These are phyloP conservation scores for Ambrosia trifida DNA, from an alignment of 129 eudicot species.

Conservation along the genomic window DNA sequence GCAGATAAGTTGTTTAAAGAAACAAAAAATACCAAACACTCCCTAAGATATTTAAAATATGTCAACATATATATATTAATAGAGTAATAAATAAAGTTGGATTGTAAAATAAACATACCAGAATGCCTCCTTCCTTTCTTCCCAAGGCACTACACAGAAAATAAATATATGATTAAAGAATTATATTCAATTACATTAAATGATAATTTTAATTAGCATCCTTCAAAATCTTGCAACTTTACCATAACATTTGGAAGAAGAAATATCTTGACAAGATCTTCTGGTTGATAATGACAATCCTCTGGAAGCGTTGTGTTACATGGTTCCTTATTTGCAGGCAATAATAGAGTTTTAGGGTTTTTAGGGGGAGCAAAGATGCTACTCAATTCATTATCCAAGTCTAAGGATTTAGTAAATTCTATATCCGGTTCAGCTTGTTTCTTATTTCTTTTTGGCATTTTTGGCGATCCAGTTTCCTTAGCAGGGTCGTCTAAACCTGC, in stretches of 20 bases:
- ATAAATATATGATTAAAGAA: background rate
- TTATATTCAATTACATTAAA: background rate
- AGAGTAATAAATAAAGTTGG: background rate
- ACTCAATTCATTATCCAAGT: slow-evolving; percentile 30
- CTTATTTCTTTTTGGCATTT: slow-evolving; percentile 34
- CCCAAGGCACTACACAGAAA: slow-evolving; percentile 52
- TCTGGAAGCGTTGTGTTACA: slow-evolving; percentile 62
- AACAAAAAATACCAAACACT: background rate
- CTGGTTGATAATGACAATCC: slow-evolving; percentile 76
- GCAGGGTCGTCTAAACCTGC: slow-evolving; percentile 41
- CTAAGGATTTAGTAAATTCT: slow-evolving; percentile 40
- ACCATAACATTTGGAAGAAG: slow-evolving; percentile 69
- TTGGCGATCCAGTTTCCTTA: slow-evolving; percentile 29
- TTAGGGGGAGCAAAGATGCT: slow-evolving; percentile 57
- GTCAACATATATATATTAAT: background rate
- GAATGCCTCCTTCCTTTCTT: slow-evolving; percentile 44
- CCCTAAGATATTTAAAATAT: background rate
- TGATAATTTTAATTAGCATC: background rate
- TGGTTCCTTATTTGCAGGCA: slow-evolving; percentile 48
- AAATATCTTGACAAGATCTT: slow-evolving; percentile 62
- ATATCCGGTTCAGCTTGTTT: slow-evolving; percentile 52
- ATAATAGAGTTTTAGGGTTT: slow-evolving; percentile 47
- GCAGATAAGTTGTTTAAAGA: background rate
- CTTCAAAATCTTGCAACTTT: slow-evolving; percentile 16
- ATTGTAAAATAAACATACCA: slow-evolving; percentile 45